These are phyloP conservation scores for Niebla homalea DNA, from an alignment of 495 filamentous ascomycete species.

Conservation along the genomic window DNA sequence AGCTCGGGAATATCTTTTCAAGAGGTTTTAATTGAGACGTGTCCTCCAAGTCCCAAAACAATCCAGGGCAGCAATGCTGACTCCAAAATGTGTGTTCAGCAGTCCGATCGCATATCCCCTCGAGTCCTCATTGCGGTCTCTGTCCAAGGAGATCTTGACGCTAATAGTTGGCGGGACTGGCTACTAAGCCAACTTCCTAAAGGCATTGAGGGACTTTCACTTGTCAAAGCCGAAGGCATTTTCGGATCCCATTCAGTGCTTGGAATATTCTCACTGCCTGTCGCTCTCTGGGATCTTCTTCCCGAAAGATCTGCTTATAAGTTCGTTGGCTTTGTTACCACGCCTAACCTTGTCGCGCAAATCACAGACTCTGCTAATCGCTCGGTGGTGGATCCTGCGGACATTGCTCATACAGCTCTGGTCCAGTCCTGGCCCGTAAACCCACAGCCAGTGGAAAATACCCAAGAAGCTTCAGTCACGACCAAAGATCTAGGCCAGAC, in stretches of 20 bases:
- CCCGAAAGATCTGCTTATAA: conserved; percentile 35
- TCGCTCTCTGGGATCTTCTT: conserved; percentile 40
- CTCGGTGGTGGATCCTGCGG: too few relatives aligned
- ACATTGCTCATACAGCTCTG: too few relatives aligned
- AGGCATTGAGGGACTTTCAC: not conserved
- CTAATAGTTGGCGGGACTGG: not conserved
- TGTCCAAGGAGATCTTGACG: not conserved
- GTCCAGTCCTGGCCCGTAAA: too few relatives aligned
- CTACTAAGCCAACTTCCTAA: not conserved
- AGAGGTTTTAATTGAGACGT: too few relatives aligned
- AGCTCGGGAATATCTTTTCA: too few relatives aligned
- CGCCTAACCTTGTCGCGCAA: not conserved
- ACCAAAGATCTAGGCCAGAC: too few relatives aligned
- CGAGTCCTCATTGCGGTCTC: not conserved
- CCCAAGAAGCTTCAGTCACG: too few relatives aligned
- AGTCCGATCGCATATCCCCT: not conserved
- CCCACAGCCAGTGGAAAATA: too few relatives aligned
- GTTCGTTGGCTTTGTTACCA: conserved; percentile 35
- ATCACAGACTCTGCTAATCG: too few relatives aligned
- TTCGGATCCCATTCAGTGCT: conserved; percentile 41
- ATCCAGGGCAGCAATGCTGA: not conserved
- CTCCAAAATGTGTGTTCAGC: not conserved
- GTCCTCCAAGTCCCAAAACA: too few relatives aligned
- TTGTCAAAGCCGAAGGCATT: conserved; percentile 31
- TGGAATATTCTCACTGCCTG: conserved; percentile 33